Base-by-base conservation (phyloP, 306 rosid genomes). In the Casuarina cunninghamiana region DNA sequence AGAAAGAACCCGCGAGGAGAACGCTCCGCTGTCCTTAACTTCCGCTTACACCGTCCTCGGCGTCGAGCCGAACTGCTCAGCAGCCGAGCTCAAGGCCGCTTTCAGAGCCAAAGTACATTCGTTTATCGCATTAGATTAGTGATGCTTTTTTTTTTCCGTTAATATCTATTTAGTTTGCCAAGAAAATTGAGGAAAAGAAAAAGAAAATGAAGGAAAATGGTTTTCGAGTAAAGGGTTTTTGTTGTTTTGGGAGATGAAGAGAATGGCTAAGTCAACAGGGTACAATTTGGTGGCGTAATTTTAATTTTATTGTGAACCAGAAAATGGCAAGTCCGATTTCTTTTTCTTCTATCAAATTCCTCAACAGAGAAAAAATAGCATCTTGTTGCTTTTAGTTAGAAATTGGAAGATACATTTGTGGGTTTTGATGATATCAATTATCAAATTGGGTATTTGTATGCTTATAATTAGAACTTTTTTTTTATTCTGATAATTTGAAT, bases 1-100 rank as follows among this genome's bases (percentile, higher is more conserved):
- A 63, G 82, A 37, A n/a, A 46, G 80, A 50, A 69, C 66, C 17
- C 48, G 63, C 9, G 86, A 72, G n/a, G 90, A 48, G 51, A 8
- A 82, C 32, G 65, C 76, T 82, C 81, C 90, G 70, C 81, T 86
- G 15, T 85, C 91, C 55, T 6, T 53, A 73, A 75, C 86, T 74
- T 84, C 93, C 0, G 95, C 98, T 66, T 92, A 81, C 62, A 77
- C 83, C 2, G 72, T 94, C 38, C 97, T 94, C 42, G 98, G 91
- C 62, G 77, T 89, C 10, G 79, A 88, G n/a, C 89, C 93, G 32
- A 65, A 85, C 66, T 90, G 87, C 88, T 89, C 97, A 0, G 21
- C 84, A 71, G 65, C 81, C 19, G 88, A 92, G 21, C 88, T 94
- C 26, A 94, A 94, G 84, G 87, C 93, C 19, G 97, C 98, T 79